Conservation (phyloP, 169 alveolate genomes). For the Plasmodium yoelii region DNA sequence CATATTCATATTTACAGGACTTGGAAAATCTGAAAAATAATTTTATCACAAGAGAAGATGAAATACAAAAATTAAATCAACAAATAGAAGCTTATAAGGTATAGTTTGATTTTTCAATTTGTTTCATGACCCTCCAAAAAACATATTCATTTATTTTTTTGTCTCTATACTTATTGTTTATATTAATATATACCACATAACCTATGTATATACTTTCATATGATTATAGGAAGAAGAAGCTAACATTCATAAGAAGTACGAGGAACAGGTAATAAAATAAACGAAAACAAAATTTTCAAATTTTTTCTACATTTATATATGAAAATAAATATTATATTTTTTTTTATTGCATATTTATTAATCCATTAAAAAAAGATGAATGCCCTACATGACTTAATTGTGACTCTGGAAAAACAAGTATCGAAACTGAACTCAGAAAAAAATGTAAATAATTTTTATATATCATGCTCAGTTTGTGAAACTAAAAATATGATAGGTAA, state of each 20-base stretch:
- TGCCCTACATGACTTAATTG: slow-evolving; percentile 63
- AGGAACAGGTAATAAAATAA: slow-evolving; percentile 54
- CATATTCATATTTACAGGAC: slow-evolving; percentile 13
- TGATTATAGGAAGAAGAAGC: slow-evolving; percentile 54
- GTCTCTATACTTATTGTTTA: not conserved
- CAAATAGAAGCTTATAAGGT: slow-evolving; percentile 71
- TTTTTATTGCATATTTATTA: not conserved
- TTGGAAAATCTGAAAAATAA: slow-evolving; percentile 23
- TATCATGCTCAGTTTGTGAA: slow-evolving; percentile 57
- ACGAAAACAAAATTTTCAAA: not conserved
- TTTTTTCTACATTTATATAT: not conserved
- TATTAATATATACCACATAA: too few species aligned
- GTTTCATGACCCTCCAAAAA: not conserved
- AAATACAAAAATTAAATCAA: slow-evolving; percentile 47
- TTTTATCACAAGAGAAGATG: slow-evolving; percentile 28
- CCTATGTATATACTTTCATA: too few species aligned
- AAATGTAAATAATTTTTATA: slow-evolving; percentile 35
- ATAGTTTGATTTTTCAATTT: not conserved
- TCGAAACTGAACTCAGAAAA: slow-evolving; percentile 52
- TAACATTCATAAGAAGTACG: slow-evolving; percentile 72
- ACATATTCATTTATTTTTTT: not conserved
- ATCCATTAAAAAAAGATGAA: slow-evolving; percentile 30
- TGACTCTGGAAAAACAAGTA: slow-evolving; percentile 63
- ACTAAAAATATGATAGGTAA: slow-evolving; percentile 69
- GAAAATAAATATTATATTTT: not conserved